A percentile compares a stretch with the other conserved stretches of the same genome.
Conservation (phyloP, 345 rosid species). For the Melaleuca alternifolia region DNA sequence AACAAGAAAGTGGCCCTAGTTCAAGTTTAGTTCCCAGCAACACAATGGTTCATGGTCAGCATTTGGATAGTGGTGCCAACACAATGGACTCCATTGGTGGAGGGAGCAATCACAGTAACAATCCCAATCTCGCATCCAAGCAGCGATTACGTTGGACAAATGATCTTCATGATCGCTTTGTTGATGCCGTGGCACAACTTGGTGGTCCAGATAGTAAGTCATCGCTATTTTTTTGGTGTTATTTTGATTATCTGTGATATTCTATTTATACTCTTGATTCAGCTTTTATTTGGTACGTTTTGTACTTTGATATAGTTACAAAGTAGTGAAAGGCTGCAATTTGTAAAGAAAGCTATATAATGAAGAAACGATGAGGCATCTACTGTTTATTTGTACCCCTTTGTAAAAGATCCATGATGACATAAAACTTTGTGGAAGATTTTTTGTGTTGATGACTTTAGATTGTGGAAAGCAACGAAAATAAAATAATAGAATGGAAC, state of each 20-base stretch:
- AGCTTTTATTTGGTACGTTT: neutral
- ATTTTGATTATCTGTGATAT: neutral
- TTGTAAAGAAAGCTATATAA: neutral
- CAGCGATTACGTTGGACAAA: constrained; percentile 97
- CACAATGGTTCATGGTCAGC: constrained; percentile 42
- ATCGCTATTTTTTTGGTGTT: neutral
- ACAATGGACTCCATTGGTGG: constrained; percentile 68
- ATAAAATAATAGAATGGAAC: neutral
- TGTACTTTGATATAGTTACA: neutral
- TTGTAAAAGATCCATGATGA: neutral
- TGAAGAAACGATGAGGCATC: neutral
- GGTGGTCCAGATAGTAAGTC: constrained; percentile 99
- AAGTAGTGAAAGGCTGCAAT: neutral
- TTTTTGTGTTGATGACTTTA: neutral
- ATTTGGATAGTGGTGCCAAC: constrained; percentile 34
- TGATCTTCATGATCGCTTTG: constrained; percentile 98
- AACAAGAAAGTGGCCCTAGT: constrained; percentile 27
- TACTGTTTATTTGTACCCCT: neutral
- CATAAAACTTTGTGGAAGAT: neutral
- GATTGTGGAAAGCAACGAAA: neutral
- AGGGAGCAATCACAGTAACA: constrained; percentile 47
- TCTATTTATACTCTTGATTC: neutral
- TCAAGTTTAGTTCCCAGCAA: constrained; percentile 27
- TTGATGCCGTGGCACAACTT: constrained; percentile 98
- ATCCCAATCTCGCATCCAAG: constrained; percentile 83